Conservation (phyloP, 2,329 filamentous ascomycete species). For the Penicillium sp. region DNA sequence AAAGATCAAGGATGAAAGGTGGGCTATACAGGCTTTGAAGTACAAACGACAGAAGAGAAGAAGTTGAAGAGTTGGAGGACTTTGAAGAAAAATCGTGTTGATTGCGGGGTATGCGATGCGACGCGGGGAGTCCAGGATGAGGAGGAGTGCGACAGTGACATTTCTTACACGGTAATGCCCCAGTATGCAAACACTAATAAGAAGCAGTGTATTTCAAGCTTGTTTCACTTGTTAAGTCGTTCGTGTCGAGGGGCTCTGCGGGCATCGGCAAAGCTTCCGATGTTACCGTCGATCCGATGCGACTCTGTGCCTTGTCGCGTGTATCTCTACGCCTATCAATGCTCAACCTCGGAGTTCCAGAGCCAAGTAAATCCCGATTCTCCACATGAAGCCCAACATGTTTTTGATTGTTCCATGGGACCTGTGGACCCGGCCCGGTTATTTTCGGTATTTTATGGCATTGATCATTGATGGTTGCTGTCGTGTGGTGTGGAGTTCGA, state of each 20-base stretch:
- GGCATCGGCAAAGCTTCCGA: constrained; percentile 8
- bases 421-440: neutral
- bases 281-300: constrained; percentile 23
- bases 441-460: neutral
- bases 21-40: neutral
- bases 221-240: neutral
- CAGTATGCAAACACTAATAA: neutral
- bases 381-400: neutral
- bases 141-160: constrained; percentile 16
- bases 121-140: neutral
- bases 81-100: neutral
- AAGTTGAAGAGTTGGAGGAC: neutral
- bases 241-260: neutral
- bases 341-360: neutral
- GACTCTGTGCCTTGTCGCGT: neutral
- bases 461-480: neutral
- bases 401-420: neutral
- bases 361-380: constrained; percentile 1
- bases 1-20: neutral
- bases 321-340: neutral
- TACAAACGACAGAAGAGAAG: neutral
- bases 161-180: constrained; percentile 5
- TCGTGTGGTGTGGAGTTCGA: too few relatives aligned
- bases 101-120: constrained; percentile 16
- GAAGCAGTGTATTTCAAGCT: too few relatives aligned